Base-by-base conservation (phyloP, 1,139 yeast species). In the Trichomonascaceae sp. region DNA sequence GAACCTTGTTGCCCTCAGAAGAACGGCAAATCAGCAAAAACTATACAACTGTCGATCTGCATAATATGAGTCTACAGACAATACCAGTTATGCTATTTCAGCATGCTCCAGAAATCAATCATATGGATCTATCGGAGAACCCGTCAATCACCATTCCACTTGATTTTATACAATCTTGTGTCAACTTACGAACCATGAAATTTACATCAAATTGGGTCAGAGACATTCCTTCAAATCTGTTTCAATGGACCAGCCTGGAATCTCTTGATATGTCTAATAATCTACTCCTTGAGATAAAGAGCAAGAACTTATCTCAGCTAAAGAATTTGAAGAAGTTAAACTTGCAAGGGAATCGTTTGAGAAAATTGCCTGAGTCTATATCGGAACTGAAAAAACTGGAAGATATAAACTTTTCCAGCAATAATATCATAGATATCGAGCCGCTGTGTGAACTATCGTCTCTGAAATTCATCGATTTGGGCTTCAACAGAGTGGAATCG, bases 161-260 rank as follows among this genome's bases (percentile, higher is more conserved):
- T 55, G 96, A 90, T 67, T 90, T 90, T 66, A 84, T 90, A 61
- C 96, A 89, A 66, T 82, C 88, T 30, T 86, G 96, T 61, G 78
- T 82, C 50, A 87, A 87, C 63, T 74, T 91, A 60, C 78, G 80
- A 36, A 79, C 82, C 55, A 76, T 90, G 56, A 78, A 82, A 53
- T 88, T 84, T 73, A 82, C 88, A 1, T 77, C 83, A 58, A 87
- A 88, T 63, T 87, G 95, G 54, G 81, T 88, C 17, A 80, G 85
- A 9, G 78, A 75, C 53, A 86, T 91, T 65, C 97, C 97, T 1
- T 68, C 75, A 43, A 85, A 87, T 61, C 77, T 91, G 50, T 76
- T 85, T 3, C 84, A 84, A 60, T 90, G 95, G 0, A 76, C 78
- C 45, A 79, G 82, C 52, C 75, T 93, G 62, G 80, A 81, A n/a